A percentile compares a stretch with the other conserved stretches of the same genome.
phyloP scores from a whole-genome alignment of 1,139 yeast genomes.

The Arxiozyma heterogenica region DNA sequence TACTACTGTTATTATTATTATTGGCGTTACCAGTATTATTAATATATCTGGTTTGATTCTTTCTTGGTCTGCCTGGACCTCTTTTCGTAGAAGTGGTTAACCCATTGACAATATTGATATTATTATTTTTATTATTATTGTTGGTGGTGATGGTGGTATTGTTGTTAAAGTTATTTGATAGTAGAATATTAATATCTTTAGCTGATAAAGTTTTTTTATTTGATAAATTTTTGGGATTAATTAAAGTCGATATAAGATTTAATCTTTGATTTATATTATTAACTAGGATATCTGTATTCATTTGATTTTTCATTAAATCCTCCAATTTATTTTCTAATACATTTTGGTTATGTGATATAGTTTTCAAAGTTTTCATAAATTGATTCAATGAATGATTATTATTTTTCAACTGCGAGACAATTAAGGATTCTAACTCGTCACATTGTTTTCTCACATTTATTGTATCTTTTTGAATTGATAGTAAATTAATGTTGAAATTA shows the following conservation, averaged over 20 bases:
- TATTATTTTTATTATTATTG: background rate
- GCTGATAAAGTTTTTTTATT: background rate
- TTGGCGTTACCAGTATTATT: background rate
- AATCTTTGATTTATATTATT: constrained; percentile 23
- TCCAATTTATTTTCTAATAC: constrained; percentile 29
- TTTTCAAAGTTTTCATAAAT: constrained; percentile 21
- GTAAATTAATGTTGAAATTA: background rate
- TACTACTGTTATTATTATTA: no score
- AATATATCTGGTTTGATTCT: constrained; percentile 11
- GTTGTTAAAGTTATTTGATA: background rate
- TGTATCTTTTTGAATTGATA: constrained; percentile 7
- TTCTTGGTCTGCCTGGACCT: constrained; percentile 31
- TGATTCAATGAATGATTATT: constrained; percentile 16
- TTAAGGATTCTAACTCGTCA: constrained; percentile 12
- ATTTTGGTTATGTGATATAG: constrained; percentile 27
- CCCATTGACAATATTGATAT: background rate
- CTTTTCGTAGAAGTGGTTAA: constrained; percentile 11
- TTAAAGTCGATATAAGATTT: constrained; percentile 10
- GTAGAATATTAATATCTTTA: background rate
- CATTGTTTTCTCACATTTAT: constrained; percentile 6
- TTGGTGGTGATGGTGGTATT: background rate
- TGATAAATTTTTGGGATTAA: constrained; percentile 3
- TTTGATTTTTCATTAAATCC: constrained; percentile 29
- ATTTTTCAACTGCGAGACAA: constrained; percentile 15
- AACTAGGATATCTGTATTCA: constrained; percentile 29